Conservation (phyloP, 305 asterid species). For the Plantago lanceolata region DNA sequence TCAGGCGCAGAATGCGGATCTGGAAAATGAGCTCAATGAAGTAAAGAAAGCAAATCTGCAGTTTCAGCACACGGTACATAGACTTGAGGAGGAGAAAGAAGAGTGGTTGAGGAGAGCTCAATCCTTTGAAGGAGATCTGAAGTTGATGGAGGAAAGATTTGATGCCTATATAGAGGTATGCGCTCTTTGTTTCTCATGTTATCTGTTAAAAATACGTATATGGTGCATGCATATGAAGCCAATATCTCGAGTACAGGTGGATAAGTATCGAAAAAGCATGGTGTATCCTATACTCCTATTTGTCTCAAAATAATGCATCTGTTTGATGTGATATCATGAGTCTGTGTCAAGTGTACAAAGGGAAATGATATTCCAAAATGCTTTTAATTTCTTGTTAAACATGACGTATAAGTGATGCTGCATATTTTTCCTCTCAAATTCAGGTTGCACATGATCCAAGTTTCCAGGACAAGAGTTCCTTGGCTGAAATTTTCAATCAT, state of each 20-base stretch:
- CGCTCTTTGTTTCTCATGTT: constrained; percentile 2
- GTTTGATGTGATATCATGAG: too few relatives aligned
- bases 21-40: constrained; percentile 44
- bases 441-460: constrained; percentile 35
- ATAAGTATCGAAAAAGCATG: not conserved
- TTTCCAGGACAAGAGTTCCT: constrained; percentile 23
- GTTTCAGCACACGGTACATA: constrained; percentile 46
- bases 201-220: not conserved
- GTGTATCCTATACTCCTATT: not conserved
- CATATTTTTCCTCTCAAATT: constrained; percentile 13
- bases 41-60: constrained; percentile 42
- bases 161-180: constrained; percentile 42
- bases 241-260: too few relatives aligned
- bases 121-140: constrained; percentile 50
- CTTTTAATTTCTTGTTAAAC: not conserved
- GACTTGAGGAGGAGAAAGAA: constrained; percentile 59
- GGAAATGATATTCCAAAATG: not conserved
- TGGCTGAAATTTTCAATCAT: constrained; percentile 20
- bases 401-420: too few relatives aligned
- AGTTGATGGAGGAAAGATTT: constrained; percentile 39
- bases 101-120: constrained; percentile 47
- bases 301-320: too few relatives aligned
- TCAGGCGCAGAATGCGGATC: constrained; percentile 33
- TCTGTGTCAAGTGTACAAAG: not conserved
- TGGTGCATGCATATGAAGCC: not conserved